phyloP scores from a whole-genome alignment of 805 yeast species.

The Myxozyma geophila region DNA sequence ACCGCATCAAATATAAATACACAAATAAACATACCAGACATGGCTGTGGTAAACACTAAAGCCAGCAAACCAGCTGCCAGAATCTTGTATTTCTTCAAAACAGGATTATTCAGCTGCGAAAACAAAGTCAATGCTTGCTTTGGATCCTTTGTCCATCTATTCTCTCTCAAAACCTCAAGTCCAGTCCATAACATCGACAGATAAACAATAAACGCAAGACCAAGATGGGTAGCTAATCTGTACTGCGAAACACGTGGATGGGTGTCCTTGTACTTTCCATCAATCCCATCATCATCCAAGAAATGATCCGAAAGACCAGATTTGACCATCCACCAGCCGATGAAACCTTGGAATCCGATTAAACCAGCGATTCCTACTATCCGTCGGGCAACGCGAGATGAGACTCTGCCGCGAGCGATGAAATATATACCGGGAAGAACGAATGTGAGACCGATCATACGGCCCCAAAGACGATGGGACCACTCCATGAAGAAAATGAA shows the following conservation, averaged over 20 bases:
- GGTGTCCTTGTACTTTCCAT: slow-evolving; percentile 31
- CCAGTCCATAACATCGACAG: slow-evolving; percentile 92
- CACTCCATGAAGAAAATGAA: slow-evolving; percentile 97
- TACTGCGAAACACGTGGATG: slow-evolving; percentile 98
- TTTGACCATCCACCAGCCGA: slow-evolving; percentile 99
- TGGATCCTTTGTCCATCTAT: slow-evolving; percentile 70
- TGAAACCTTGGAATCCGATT: slow-evolving; percentile 90
- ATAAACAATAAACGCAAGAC: slow-evolving; percentile 87
- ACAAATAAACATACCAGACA: slow-evolving; percentile 82
- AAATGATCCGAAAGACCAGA: slow-evolving; percentile 87
- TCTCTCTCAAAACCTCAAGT: slow-evolving; percentile 76
- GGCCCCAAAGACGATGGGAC: slow-evolving; percentile 92
- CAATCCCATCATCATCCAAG: slow-evolving; percentile 72
- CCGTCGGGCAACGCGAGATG: slow-evolving; percentile 67
- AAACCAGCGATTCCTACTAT: slow-evolving; percentile 73
- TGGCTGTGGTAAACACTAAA: slow-evolving; percentile 83
- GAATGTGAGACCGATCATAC: slow-evolving; percentile 83
- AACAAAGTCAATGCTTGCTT: slow-evolving; percentile 58
- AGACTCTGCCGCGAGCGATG: slow-evolving; percentile 66
- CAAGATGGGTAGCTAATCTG: slow-evolving; percentile 89
- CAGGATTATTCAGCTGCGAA: slow-evolving; percentile 60
- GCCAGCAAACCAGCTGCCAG: slow-evolving; percentile 61
- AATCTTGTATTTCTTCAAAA: slow-evolving; percentile 61
- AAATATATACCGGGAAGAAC: slow-evolving; percentile 86
- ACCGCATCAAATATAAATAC: slow-evolving; percentile 99